phyloP scores from a whole-genome alignment of 2,329 filamentous ascomycete species.

The Uncinocarpus reesii region DNA sequence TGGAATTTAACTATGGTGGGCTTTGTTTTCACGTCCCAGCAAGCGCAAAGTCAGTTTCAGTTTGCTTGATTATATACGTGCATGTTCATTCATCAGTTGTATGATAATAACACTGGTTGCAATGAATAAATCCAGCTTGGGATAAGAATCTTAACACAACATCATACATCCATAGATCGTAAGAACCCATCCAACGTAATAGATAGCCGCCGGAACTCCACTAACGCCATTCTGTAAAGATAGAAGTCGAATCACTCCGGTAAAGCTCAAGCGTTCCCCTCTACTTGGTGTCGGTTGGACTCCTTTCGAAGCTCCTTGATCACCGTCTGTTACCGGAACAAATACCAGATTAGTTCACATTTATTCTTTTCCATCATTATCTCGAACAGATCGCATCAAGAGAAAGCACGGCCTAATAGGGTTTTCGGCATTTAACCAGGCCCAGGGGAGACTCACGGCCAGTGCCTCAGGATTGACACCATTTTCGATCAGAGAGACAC shows the following conservation, averaged over 20 bases:
- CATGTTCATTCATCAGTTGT: not conserved
- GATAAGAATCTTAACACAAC: not conserved
- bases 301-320: conserved; percentile 40
- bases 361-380: conserved; percentile 12
- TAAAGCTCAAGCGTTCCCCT: too few relatives aligned
- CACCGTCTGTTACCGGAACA: conserved; percentile 28
- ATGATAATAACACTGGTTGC: not conserved
- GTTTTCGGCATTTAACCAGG: too few relatives aligned
- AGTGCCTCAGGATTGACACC: conserved; percentile 92
- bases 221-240: not conserved
- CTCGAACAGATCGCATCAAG: too few relatives aligned
- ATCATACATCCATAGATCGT: not conserved
- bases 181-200: not conserved
- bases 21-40: not conserved
- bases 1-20: not conserved
- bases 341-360: conserved; percentile 4
- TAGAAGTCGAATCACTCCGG: too few relatives aligned
- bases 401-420: too few relatives aligned
- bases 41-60: too few relatives aligned
- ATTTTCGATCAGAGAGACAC: conserved; percentile 93
- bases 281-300: conserved; percentile 21
- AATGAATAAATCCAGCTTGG: too few relatives aligned
- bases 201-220: not conserved
- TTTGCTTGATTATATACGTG: not conserved
- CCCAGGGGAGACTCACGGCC: conserved; percentile 59